Base-by-base conservation (phyloP, 495 filamentous ascomycete genomes). In the Podospora fimiseda region DNA sequence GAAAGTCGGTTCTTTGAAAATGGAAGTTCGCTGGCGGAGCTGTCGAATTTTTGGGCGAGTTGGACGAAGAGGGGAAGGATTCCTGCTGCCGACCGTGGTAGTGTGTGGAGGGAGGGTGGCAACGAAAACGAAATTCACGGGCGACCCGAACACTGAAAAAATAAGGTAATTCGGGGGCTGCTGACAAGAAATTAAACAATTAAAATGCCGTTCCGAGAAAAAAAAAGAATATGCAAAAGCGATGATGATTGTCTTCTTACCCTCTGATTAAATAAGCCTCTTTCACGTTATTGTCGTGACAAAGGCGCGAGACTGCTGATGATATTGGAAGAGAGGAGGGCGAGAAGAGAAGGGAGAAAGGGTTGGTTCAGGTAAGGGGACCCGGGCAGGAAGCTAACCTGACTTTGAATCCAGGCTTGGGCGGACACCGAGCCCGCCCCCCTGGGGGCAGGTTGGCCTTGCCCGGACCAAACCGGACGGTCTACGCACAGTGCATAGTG, bases 111-210 rank as follows among this genome's bases (percentile, higher is more conserved):
- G 43, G 36, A 13, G 40, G 39, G 51, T 42, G 52, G 57, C 44
- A 55, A 57, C 21, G 51, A 45, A 40, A 46, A 52, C 9, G 51
- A 55, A 43, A 46, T 55, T 59, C 57, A 55, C 48, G 48, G 41
- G 52, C 18, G 57, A 52, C 50, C 51, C 38, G 22, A 49, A 48
- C 18, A 48, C 42, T 19, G 43, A 52, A 40, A 20, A 21, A 22
- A n/a, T 24, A n/a, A n/a, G n/a, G n/a, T n/a, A n/a, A n/a, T n/a
- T n/a, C n/a, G n/a, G n/a, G n/a, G n/a, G n/a, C 37, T 54, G 48
- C 33, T 15, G 30, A 36, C 20, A 42, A 48, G 23, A 9, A 7
- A 27, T 9, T 15, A 51, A 38, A 43, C 33, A 52, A 50, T 38
- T 33, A 18, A 51, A 20, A 52, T 9, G n/a, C n/a, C n/a, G n/a